These are phyloP conservation scores for Macrolepiota fuliginosa DNA, from an alignment of 768 basidiomycete species.

Conservation along the genomic window DNA sequence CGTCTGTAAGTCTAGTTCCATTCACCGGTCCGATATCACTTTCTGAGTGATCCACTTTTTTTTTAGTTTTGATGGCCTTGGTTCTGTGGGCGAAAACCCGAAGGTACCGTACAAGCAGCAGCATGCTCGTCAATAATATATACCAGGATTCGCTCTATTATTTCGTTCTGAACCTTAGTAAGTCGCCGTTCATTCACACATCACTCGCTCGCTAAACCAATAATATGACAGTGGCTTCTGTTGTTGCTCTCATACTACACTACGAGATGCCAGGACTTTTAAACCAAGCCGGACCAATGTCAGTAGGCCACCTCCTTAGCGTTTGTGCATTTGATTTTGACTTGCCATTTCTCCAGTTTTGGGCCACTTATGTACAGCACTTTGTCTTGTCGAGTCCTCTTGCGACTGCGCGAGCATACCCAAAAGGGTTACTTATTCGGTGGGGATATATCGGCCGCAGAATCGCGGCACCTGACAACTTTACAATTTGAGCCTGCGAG, in stretches of 20 bases:
- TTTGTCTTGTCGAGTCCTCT: not conserved
- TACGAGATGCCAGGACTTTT: not conserved
- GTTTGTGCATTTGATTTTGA: not conserved
- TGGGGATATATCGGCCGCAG: not conserved
- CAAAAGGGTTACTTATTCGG: not conserved
- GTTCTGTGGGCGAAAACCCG: not conserved
- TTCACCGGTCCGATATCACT: not conserved
- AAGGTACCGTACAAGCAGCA: not conserved
- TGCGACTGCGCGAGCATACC: not conserved
- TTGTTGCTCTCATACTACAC: not conserved
- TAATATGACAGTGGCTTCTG: not conserved
- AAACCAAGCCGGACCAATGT: not conserved
- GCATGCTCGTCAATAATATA: not conserved
- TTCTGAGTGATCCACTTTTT: not conserved
- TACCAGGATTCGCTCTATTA: not conserved
- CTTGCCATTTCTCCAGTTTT: not conserved
- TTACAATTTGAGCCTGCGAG: not conserved
- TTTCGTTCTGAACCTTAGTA: not conserved
- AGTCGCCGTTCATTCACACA: not conserved
- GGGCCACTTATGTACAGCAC: not conserved
- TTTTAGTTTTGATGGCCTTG: not conserved
- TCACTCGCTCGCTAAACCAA: not conserved
- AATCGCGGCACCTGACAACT: not conserved
- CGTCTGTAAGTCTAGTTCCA: not conserved
- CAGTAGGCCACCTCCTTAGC: not conserved